phyloP scores from a whole-genome alignment of 306 rosid species.

The Pyrus pyrifolia region DNA sequence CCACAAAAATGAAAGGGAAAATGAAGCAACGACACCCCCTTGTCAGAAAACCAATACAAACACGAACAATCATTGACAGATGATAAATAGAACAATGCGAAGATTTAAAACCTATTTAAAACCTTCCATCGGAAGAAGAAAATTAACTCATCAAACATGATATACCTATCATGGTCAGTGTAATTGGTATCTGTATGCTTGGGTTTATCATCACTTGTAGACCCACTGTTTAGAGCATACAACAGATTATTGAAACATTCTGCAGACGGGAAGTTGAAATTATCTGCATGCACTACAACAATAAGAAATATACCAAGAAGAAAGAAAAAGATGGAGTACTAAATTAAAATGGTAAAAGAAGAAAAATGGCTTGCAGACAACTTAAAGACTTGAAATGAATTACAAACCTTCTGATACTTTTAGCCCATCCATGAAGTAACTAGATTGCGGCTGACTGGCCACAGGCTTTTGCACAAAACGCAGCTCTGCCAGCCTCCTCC shows the following conservation, averaged over 20 bases:
- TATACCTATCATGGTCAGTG: conserved; percentile 51
- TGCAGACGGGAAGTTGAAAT: conserved; percentile 27
- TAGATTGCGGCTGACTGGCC: conserved; percentile 21
- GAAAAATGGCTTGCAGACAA: not conserved
- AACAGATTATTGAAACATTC: conserved; percentile 30
- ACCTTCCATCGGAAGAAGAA: not conserved
- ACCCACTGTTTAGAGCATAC: conserved; percentile 24
- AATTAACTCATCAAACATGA: not conserved
- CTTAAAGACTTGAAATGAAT: not conserved
- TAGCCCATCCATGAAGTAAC: conserved; percentile 32
- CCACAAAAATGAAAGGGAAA: conserved; percentile 2
- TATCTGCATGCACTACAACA: conserved; percentile 24
- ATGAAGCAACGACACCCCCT: not conserved
- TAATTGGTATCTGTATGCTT: conserved; percentile 21
- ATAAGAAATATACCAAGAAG: not conserved
- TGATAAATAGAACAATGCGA: not conserved
- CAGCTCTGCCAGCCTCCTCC: conserved; percentile 39
- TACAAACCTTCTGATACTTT: conserved; percentile 35
- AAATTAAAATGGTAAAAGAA: not conserved
- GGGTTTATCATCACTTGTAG: conserved; percentile 28
- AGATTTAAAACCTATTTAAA: not conserved
- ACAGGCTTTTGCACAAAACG: conserved; percentile 24
- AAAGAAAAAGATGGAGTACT: not conserved
- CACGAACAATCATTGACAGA: not conserved
- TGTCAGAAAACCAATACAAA: not conserved